Evolutionary conservation across 495 filamentous ascomycete species (phyloP), one percentile per base, ranked within the genome.

Genomic region (Aspergillus baeticus): DNA sequence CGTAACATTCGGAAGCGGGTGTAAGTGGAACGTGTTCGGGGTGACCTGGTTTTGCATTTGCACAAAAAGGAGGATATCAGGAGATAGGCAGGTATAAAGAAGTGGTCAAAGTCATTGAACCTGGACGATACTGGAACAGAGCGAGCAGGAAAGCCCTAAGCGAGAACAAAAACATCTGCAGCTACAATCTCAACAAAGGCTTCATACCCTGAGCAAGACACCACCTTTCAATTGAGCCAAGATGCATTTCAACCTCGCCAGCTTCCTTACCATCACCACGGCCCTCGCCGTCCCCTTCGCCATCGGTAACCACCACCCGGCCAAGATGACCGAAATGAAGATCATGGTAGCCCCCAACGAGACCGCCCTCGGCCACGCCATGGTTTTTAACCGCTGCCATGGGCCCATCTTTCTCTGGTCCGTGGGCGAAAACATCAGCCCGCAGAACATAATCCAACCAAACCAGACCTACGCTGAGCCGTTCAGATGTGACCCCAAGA

Each of bases 341-440:
- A 22, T 11, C 17, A 22, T 21, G 26, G 21, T 21, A 10, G 31
- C 47, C 5, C 18, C 23, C 18, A 46, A 54, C 43, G 38, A 56
- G 34, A 39, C 55, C n/a, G 68, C 67, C 38, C 34, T 75, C 20
- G 82, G 81, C 59, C 62, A 62, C 21, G 82, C 83, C 29, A 59
- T 74, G 14, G 69, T 86, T 21, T 34, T 55, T 54, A 86, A 86
- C 67, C 64, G 75, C 29, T 84, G 81, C 72, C 0, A 50, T 14
- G 29, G 46, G 26, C 59, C 75, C 41, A 64, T 84, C 31, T 80
- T 82, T 55, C 43, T 83, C 60, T 85, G 82, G 81, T 81, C 80
- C 15, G 82, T 86, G 17, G 77, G 75, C 39, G 56, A 63, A 4
- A 41, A 54, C 7, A 59, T 80, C 46, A 62, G 60, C 0, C 67